Conservation (phyloP, 1,284 basidiomycete genomes). For the Austroboletus novae-zelandiae region DNA sequence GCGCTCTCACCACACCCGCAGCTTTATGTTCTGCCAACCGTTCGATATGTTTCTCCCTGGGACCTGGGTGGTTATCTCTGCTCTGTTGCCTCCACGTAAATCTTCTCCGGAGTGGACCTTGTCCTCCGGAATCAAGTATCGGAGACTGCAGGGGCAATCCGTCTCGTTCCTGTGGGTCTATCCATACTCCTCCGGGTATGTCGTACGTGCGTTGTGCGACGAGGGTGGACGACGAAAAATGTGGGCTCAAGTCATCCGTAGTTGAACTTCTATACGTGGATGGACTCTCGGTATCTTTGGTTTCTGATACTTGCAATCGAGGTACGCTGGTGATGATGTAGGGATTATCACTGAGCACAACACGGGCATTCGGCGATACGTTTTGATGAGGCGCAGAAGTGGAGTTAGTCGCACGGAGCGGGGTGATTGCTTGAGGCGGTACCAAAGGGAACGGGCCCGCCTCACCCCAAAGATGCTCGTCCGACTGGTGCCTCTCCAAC, state of each 20-base stretch:
- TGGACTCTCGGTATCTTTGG: constrained; percentile 4
- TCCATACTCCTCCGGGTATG: constrained; percentile 42
- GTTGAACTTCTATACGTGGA: constrained; percentile 8
- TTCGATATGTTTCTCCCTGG: constrained; percentile 19
- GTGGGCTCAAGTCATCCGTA: not conserved
- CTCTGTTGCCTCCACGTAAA: constrained; percentile 13
- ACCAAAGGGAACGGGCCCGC: not conserved
- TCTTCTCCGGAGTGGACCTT: constrained; percentile 13
- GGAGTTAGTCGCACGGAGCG: constrained; percentile 1
- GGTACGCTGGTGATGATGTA: constrained; percentile 9
- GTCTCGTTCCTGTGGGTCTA: constrained; percentile 41
- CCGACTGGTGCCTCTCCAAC: constrained; percentile 37
- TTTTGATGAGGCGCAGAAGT: not conserved
- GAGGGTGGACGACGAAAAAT: constrained; percentile 16
- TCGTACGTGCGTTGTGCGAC: constrained; percentile 28
- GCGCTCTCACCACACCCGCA: constrained; percentile 30
- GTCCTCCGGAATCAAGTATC: not conserved
- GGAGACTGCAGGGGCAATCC: constrained; percentile 37
- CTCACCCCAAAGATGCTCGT: constrained; percentile 19
- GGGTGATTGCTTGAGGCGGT: constrained; percentile 1
- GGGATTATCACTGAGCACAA: constrained; percentile 19
- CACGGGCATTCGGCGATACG: not conserved
- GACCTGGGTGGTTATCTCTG: not conserved
- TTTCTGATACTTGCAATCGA: constrained; percentile 1
- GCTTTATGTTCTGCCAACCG: constrained; percentile 26